phyloP scores from a whole-genome alignment of 192 early-diverging fungal species.

The Entomortierella lignicola region DNA sequence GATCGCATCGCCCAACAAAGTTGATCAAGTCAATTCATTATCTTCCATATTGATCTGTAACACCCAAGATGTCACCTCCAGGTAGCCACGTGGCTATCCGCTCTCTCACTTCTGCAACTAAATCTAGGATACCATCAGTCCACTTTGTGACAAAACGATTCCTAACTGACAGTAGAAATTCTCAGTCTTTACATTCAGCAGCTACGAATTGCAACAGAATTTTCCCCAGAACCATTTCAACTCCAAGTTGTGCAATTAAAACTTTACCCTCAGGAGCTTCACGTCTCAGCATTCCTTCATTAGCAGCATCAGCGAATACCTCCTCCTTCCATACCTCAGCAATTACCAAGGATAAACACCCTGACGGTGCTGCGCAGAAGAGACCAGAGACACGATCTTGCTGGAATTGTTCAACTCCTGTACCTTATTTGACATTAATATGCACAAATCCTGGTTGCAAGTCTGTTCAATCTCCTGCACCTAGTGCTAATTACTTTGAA shows the following conservation, averaged over 20 bases:
- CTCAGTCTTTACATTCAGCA: too few species aligned
- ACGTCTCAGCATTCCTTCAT: not conserved
- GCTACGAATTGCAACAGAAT: too few species aligned
- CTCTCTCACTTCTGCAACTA: not conserved
- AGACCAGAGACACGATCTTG: constrained; percentile 40
- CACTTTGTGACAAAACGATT: too few species aligned
- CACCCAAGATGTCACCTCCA: not conserved
- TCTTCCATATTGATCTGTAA: not conserved
- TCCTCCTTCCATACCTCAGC: constrained; percentile 12
- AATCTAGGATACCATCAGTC: not conserved
- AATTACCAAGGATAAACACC: not conserved
- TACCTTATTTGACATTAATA: constrained; percentile 26
- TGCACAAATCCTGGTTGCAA: constrained; percentile 42
- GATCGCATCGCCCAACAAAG: too few species aligned
- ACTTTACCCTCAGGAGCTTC: not conserved
- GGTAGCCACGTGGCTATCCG: not conserved
- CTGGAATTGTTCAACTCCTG: constrained; percentile 38
- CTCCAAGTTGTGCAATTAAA: too few species aligned
- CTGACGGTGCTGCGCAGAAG: not conserved
- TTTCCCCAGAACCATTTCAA: too few species aligned
- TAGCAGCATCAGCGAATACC: not conserved
- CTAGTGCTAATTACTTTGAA: constrained; percentile 46
- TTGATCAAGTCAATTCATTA: too few species aligned
- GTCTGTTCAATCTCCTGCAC: constrained; percentile 35
- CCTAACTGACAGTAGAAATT: too few species aligned